phyloP scores from a whole-genome alignment of 345 rosid genomes.

The Hibiscus mutabilis region DNA sequence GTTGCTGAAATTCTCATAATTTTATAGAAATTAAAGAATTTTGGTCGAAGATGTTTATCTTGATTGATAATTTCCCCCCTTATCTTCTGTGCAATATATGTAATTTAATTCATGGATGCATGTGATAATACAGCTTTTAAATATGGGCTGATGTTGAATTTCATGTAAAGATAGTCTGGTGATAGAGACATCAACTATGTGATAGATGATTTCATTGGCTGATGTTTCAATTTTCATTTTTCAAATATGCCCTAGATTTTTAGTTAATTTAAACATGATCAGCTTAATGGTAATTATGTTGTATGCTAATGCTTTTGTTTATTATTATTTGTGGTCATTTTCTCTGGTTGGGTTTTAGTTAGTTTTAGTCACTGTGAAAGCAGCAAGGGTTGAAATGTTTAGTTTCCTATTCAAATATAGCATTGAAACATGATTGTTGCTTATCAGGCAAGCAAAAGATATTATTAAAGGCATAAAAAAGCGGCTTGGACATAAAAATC shows the following conservation, averaged over 20 bases:
- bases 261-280: not conserved
- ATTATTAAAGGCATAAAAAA: constrained; percentile 90
- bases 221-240: not conserved
- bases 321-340: not conserved
- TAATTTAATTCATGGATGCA: not conserved
- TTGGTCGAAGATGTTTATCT: not conserved
- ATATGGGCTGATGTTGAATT: not conserved
- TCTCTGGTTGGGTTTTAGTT: too few species aligned
- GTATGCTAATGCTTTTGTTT: not conserved
- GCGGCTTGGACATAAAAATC: constrained; percentile 76
- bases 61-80: not conserved
- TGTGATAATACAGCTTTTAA: not conserved
- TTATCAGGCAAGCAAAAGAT: constrained; percentile 88
- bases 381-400: too few species aligned
- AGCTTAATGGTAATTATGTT: not conserved
- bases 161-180: not conserved
- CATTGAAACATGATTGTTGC: constrained; percentile 7
- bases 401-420: not conserved
- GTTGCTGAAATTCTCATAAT: not conserved
- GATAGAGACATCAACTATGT: not conserved
- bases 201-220: not conserved
- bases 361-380: too few species aligned
- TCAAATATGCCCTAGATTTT: not conserved
- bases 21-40: not conserved
- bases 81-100: not conserved